These are phyloP conservation scores for Kwoniella heveanensis DNA, from an alignment of 768 basidiomycete species.

Conservation along the genomic window DNA sequence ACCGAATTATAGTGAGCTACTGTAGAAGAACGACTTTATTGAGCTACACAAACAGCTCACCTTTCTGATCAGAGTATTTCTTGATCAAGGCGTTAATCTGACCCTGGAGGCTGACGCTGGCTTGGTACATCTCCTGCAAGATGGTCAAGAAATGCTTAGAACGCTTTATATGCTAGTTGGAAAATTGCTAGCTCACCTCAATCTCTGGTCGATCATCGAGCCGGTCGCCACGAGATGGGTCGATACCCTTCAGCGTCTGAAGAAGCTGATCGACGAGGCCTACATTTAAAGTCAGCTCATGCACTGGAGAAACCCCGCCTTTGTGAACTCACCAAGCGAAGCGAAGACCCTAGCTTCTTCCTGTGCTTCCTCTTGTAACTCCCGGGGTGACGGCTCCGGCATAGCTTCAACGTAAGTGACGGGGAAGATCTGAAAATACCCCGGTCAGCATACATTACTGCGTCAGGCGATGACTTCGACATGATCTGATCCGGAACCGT, in stretches of 20 bases:
- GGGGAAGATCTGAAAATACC: conserved; percentile 69
- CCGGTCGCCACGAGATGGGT: conserved; percentile 72
- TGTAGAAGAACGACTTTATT: too few relatives aligned
- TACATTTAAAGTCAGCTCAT: conserved; percentile 14
- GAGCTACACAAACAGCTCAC: conserved; percentile 53
- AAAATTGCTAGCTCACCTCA: conserved; percentile 60
- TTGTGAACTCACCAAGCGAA: conserved; percentile 43
- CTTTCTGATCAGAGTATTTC: conserved; percentile 93
- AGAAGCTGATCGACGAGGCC: conserved; percentile 54
- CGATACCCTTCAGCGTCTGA: conserved; percentile 69
- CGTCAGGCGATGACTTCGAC: too few relatives aligned
- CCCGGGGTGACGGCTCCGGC: conserved; percentile 76
- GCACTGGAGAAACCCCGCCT: neutral
- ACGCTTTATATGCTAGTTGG: neutral
- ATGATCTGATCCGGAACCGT: too few relatives aligned
- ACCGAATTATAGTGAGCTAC: too few relatives aligned
- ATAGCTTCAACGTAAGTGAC: conserved; percentile 82
- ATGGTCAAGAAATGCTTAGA: too few relatives aligned
- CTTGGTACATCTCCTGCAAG: conserved; percentile 82
- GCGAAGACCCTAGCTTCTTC: conserved; percentile 85
- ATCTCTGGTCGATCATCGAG: conserved; percentile 90
- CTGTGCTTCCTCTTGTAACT: conserved; percentile 78
- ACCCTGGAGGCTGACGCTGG: conserved; percentile 82
- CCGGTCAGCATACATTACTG: too few relatives aligned
- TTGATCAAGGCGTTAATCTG: conserved; percentile 96